Conservation (phyloP, 2,329 filamentous ascomycete genomes). For the Ophiostoma angusticollis region DNA sequence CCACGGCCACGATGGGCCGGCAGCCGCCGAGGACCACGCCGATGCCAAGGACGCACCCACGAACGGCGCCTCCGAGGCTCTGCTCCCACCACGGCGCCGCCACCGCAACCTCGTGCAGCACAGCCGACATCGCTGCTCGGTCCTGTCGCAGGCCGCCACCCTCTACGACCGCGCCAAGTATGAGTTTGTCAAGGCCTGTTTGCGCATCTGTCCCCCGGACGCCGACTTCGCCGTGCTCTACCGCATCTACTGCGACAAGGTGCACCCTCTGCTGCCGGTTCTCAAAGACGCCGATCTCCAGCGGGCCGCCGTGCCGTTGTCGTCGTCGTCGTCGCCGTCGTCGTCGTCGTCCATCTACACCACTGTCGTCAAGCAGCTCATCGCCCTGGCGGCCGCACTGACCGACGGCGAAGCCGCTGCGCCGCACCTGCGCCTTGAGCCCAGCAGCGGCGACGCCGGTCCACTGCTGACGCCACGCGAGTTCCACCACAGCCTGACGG, state of each 20-base stretch:
- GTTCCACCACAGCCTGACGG: constrained; percentile 35
- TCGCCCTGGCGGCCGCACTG: constrained; percentile 39
- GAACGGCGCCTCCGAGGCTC: neutral
- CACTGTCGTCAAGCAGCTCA: constrained; percentile 38
- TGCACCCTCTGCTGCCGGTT: constrained; percentile 43
- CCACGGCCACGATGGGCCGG: neutral
- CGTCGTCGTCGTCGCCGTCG: neutral
- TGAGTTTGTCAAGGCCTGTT: constrained; percentile 22
- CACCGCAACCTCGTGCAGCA: neutral
- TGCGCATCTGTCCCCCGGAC: constrained; percentile 34
- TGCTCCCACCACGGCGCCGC: neutral
- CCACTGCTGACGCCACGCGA: constrained; percentile 31
- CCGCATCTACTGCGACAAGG: constrained; percentile 35
- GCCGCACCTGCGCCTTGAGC: constrained; percentile 30
- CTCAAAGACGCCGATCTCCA: constrained; percentile 25
- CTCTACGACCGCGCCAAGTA: constrained; percentile 12
- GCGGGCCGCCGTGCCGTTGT: neutral
- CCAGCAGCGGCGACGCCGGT: no score
- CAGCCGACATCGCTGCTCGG: neutral
- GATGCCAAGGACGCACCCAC: neutral
- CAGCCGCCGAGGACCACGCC: neutral
- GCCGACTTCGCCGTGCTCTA: constrained; percentile 33
- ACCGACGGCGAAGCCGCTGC: constrained; percentile 31
- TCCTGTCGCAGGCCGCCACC: constrained; percentile 8
- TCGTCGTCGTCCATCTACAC: constrained; percentile 20